These are phyloP conservation scores for Calonectria crousiana DNA, from an alignment of 2,329 filamentous ascomycete species.

Conservation along the genomic window DNA sequence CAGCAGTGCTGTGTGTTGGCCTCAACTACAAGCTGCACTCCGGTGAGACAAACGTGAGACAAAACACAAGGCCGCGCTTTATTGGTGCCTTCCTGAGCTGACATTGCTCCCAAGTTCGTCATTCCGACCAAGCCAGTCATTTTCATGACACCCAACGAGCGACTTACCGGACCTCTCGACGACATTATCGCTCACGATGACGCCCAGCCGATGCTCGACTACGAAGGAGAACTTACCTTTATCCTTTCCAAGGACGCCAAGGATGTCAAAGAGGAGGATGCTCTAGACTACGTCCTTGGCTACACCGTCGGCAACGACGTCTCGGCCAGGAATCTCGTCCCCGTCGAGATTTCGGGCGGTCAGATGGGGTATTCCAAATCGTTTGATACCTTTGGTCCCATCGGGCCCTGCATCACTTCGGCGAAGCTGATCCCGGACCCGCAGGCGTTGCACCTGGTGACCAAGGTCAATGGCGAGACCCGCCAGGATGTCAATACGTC, in stretches of 20 bases:
- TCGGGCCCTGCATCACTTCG: not conserved
- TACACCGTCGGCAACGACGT: conserved; percentile 17
- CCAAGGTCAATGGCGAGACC: not conserved
- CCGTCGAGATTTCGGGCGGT: not conserved
- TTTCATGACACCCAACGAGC: not conserved
- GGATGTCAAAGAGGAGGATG: conserved; percentile 12
- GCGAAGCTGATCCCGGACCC: not conserved
- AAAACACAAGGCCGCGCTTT: too few relatives aligned
- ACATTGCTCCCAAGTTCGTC: not conserved
- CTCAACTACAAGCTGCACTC: not conserved
- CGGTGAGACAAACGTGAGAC: not conserved
- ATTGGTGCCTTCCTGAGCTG: not conserved
- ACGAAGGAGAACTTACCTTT: not conserved
- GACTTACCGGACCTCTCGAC: not conserved
- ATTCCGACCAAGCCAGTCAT: not conserved
- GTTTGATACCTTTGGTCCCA: not conserved
- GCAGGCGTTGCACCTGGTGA: not conserved
- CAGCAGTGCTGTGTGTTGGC: not conserved
- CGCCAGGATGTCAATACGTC: not conserved
- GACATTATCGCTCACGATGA: not conserved
- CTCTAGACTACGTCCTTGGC: conserved; percentile 8
- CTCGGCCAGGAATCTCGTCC: conserved; percentile 2
- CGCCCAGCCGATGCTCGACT: not conserved
- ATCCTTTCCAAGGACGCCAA: not conserved
- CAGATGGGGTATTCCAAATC: not conserved